Evolutionary conservation across 106 monocot genomes (phyloP).

Genomic region (Dioscorea alata): DNA sequence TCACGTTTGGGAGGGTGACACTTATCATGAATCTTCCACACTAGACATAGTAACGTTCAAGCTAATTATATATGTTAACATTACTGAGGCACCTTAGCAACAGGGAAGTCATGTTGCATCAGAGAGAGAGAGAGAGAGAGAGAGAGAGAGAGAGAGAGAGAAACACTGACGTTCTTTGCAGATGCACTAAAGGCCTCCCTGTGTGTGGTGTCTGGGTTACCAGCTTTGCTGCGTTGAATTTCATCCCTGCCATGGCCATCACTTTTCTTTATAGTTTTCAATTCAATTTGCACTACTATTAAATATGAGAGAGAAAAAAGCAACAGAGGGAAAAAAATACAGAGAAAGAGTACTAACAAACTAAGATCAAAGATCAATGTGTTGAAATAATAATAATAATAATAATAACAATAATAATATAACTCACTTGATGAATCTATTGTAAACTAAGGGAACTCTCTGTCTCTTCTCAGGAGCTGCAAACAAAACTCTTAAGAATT

Average conservation of each 20-base stretch:
- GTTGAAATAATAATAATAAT: background rate
- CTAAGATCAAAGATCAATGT: background rate
- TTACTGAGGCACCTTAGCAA: too few relatives aligned
- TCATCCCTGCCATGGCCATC: slow-evolving; percentile 68
- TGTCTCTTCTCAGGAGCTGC: slow-evolving; percentile 99
- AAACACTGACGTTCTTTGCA: slow-evolving; percentile 77
- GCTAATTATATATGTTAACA: too few relatives aligned
- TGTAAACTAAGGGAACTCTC: slow-evolving; percentile 98
- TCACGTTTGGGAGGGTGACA: too few relatives aligned
- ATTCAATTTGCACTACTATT: background rate
- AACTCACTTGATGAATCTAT: slow-evolving; percentile 99
- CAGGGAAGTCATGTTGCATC: too few relatives aligned
- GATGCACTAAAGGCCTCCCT: slow-evolving; percentile 99
- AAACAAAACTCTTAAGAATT: background rate
- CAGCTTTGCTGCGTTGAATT: slow-evolving; percentile 99
- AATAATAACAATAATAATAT: background rate
- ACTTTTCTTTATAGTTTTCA: background rate
- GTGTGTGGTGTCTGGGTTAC: slow-evolving; percentile 97
- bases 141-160: background rate
- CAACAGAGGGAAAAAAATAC: too few relatives aligned
- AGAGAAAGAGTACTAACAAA: background rate
- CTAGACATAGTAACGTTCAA: too few relatives aligned
- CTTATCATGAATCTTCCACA: too few relatives aligned
- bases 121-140: background rate
- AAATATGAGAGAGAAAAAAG: slow-evolving; percentile 3